Conservation (phyloP, 1,284 basidiomycete genomes). For the Farysia itapuensis region DNA sequence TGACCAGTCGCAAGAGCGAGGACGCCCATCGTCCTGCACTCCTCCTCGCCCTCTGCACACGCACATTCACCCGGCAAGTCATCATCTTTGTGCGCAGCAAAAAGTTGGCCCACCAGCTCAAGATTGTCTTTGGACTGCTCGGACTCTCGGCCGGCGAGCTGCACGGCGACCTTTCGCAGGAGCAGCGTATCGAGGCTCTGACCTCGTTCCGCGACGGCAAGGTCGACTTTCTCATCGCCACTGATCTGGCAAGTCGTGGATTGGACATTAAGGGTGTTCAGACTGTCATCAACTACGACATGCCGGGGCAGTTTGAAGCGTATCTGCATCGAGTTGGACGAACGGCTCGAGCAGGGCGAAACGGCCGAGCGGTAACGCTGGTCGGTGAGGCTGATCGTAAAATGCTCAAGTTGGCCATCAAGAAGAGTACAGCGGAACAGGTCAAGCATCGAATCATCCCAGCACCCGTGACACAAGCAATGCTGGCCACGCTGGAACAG, state of each 20-base stretch:
- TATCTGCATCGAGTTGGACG: constrained; percentile 95
- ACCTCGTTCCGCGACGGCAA: constrained; percentile 82
- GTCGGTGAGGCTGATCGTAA: constrained; percentile 95
- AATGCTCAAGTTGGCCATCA: constrained; percentile 93
- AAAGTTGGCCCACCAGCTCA: constrained; percentile 95
- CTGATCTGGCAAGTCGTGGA: constrained; percentile 96
- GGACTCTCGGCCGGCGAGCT: constrained; percentile 84
- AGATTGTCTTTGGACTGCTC: constrained; percentile 84
- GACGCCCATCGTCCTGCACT: constrained; percentile 95
- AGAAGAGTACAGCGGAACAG: constrained; percentile 79
- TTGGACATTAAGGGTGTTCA: constrained; percentile 96
- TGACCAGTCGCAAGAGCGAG: constrained; percentile 62
- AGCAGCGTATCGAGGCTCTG: constrained; percentile 90
- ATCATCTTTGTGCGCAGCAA: constrained; percentile 99
- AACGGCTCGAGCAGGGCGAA: constrained; percentile 33
- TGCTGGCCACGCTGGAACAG: constrained; percentile 71
- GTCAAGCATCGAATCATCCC: constrained; percentile 88
- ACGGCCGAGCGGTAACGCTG: constrained; percentile 77
- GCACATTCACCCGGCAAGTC: constrained; percentile 80
- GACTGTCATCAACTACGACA: constrained; percentile 95
- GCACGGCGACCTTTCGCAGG: constrained; percentile 96
- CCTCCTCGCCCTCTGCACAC: constrained; percentile 87
- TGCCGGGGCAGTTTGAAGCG: constrained; percentile 91
- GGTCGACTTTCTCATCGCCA: constrained; percentile 80
- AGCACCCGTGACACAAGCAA: constrained; percentile 73